Percentiles rank a stretch among this genome's conserved stretches.
These are phyloP conservation scores for Stachybotrys chlorohalonatus DNA, from an alignment of 2,329 filamentous ascomycete species.

Conservation along the genomic window DNA sequence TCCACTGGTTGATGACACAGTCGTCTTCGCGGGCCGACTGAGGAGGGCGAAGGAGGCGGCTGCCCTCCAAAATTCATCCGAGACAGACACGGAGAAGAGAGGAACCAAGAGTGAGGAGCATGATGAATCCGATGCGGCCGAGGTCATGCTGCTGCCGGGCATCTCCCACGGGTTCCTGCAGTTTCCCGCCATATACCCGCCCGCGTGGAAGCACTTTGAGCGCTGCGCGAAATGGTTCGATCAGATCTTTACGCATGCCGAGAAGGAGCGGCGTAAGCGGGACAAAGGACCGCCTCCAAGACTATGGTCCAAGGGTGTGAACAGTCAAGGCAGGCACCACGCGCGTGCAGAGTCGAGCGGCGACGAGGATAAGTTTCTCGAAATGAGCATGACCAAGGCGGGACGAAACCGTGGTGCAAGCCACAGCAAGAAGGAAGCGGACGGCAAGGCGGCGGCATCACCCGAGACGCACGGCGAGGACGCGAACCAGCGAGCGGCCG, in stretches of 20 bases:
- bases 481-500: conserved; percentile 4
- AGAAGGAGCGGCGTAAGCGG: conserved; percentile 24
- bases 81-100: conserved; percentile 4
- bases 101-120: conserved; percentile 4
- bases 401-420: conserved; percentile 21
- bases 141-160: conserved; percentile 78
- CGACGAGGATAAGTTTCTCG: conserved; percentile 72
- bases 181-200: conserved; percentile 79
- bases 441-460: conserved; percentile 5
- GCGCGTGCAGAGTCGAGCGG: conserved; percentile 52
- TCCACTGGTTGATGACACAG: conserved; percentile 90
- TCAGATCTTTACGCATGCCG: conserved; percentile 56
- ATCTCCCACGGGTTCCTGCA: conserved; percentile 92
- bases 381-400: conserved; percentile 60
- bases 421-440: conserved; percentile 6
- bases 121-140: conserved; percentile 38
- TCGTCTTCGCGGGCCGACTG: conserved; percentile 88
- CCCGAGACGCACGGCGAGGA: conserved; percentile 14
- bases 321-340: conserved; percentile 17
- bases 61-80: conserved; percentile 7
- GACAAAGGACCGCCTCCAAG: conserved; percentile 6
- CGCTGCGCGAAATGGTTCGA: conserved; percentile 74
- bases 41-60: conserved; percentile 62
- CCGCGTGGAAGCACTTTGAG: conserved; percentile 81
- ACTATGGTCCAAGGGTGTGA: conserved; percentile 7